phyloP scores from a whole-genome alignment of 2,329 filamentous ascomycete species.

The Aureobasidium sp. region DNA sequence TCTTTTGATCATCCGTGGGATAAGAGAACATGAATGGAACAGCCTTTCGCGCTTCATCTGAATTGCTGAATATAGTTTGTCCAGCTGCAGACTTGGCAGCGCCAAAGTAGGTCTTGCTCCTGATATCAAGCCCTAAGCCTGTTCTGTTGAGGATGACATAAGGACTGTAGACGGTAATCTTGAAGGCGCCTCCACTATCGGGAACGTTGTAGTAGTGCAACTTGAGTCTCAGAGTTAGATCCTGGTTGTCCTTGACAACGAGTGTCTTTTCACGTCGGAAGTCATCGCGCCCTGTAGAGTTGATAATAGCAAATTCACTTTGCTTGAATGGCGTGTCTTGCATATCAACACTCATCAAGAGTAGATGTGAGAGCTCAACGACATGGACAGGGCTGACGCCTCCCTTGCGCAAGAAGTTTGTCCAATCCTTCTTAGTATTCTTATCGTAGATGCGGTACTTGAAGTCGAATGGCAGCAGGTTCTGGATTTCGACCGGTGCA shows the following conservation, averaged over 20 bases:
- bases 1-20: conserved; percentile 78
- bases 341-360: conserved; percentile 90
- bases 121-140: conserved; percentile 77
- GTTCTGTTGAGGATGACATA: conserved; percentile 96
- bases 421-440: conserved; percentile 98
- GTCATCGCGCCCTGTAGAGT: conserved; percentile 78
- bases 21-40: conserved; percentile 96
- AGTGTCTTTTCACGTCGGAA: conserved; percentile 77
- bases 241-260: conserved; percentile 76
- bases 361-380: conserved; percentile 86
- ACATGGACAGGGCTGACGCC: conserved; percentile 96
- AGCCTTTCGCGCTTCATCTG: conserved; percentile 60
- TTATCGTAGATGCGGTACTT: conserved; percentile 99
- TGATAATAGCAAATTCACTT: conserved; percentile 96
- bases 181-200: conserved; percentile 90
- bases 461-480: conserved; percentile 93
- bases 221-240: conserved; percentile 69
- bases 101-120: conserved; percentile 83
- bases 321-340: conserved; percentile 91
- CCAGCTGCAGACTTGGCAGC: conserved; percentile 77
- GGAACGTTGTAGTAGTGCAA: conserved; percentile 88
- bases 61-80: conserved; percentile 57
- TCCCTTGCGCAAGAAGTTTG: conserved; percentile 92
- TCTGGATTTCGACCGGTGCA: conserved; percentile 89
- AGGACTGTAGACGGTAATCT: conserved; percentile 88